Evolutionary conservation across 495 filamentous ascomycete species (phyloP).

Genomic region (Podospora bellae-mahoneyi): DNA sequence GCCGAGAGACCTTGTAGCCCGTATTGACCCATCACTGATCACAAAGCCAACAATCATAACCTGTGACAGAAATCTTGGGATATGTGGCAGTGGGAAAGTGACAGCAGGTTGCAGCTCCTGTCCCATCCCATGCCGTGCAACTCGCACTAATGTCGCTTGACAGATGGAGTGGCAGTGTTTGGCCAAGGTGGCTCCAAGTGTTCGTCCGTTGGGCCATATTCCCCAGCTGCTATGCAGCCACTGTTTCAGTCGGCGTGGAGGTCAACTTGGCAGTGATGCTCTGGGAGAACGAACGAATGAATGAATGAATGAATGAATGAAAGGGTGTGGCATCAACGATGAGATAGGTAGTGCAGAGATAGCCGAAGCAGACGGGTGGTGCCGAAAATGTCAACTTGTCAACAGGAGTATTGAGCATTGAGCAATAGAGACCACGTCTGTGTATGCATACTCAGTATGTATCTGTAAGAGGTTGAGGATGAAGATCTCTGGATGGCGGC

Average conservation of each 20-base stretch:
- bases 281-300: neutral
- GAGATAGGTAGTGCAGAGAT: neutral
- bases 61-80: neutral
- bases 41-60: neutral
- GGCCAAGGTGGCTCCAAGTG: neutral
- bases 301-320: no score
- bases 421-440: no score
- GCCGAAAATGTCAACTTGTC: no score
- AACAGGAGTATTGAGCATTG: no score
- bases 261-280: neutral
- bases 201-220: neutral
- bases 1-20: neutral
- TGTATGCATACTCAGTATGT: neutral
- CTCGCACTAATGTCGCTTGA: neutral
- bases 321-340: neutral
- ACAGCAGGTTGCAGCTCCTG: neutral
- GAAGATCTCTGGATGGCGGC: neutral
- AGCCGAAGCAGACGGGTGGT: no score
- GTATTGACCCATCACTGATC: neutral
- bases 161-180: neutral
- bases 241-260: neutral
- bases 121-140: neutral
- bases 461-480: neutral
- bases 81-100: neutral
- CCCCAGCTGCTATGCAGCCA: neutral